Evolutionary conservation across 169 alveolate species (phyloP).

Genomic region (Eimeria brunetti): DNA sequence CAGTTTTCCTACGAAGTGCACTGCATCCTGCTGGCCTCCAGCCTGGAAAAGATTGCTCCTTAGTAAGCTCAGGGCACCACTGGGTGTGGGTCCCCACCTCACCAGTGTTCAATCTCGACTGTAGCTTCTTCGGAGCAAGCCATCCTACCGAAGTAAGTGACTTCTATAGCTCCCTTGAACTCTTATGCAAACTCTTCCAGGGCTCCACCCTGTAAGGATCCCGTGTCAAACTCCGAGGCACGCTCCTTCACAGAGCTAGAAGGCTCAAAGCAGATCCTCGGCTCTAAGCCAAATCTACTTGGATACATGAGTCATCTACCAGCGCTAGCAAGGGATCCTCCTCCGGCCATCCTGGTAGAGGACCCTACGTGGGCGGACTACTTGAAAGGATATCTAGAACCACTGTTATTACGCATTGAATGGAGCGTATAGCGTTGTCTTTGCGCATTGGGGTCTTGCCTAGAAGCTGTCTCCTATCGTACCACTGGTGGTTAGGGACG

Average conservation of each 20-base stretch:
- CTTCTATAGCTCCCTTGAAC: neutral
- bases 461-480: neutral
- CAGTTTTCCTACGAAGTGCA: neutral
- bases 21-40: neutral
- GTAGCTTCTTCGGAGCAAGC: constrained; percentile 17
- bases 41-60: neutral
- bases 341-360: neutral
- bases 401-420: neutral
- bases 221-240: neutral
- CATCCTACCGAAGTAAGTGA: constrained; percentile 46
- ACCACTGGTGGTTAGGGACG: neutral
- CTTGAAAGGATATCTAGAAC: neutral
- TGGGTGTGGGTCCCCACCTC: constrained; percentile 15
- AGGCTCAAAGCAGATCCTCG: neutral
- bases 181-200: neutral
- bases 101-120: constrained; percentile 71
- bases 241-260: neutral
- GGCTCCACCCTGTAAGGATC: neutral
- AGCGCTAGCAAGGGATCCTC: neutral
- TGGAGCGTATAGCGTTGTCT: neutral
- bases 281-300: neutral
- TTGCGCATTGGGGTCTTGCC: neutral
- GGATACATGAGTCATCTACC: constrained; percentile 10
- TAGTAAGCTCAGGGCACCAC: neutral
- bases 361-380: neutral